These are phyloP conservation scores for Elongisporangium undulatum DNA, from an alignment of 352 stramenopile species.

Conservation along the genomic window DNA sequence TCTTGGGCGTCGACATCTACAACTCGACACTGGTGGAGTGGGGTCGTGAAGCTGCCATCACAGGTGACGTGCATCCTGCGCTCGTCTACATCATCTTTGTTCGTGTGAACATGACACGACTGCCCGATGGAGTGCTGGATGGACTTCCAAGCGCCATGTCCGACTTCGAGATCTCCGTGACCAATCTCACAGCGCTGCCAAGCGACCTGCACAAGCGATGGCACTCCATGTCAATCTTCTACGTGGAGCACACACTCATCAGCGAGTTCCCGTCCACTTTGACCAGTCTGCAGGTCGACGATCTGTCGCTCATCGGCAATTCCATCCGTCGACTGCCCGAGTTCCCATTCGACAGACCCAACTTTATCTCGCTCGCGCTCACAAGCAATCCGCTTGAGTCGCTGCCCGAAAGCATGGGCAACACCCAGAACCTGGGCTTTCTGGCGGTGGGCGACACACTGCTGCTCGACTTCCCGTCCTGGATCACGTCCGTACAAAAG, in stretches of 20 bases:
- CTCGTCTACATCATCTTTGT: constrained; percentile 39
- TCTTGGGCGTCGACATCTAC: constrained; percentile 49
- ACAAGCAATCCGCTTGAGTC: constrained; percentile 19
- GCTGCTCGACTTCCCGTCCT: constrained; percentile 15
- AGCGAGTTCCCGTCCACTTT: constrained; percentile 21
- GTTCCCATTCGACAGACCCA: constrained; percentile 8
- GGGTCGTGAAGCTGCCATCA: constrained; percentile 26
- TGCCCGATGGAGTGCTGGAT: constrained; percentile 30
- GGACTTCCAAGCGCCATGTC: constrained; percentile 28
- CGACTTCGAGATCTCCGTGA: constrained; percentile 39
- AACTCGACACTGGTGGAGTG: constrained; percentile 46
- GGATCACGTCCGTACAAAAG: constrained; percentile 14
- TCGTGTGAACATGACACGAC: constrained; percentile 38
- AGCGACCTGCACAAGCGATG: constrained; percentile 19
- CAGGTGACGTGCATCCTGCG: constrained; percentile 16
- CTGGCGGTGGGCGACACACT: constrained; percentile 26
- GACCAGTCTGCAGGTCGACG: constrained; percentile 11
- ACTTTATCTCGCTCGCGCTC: constrained; percentile 23
- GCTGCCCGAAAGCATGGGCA: constrained; percentile 13
- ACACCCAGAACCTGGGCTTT: constrained; percentile 15
- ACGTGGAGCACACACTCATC: constrained; percentile 26
- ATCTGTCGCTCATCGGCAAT: constrained; percentile 33
- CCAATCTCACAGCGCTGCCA: constrained; percentile 26
- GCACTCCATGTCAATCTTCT: constrained; percentile 24
- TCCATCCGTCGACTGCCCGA: constrained; percentile 16